Evolutionary conservation across 2,329 filamentous ascomycete species (phyloP).

Genomic region (Periglandula ipomoeae): DNA sequence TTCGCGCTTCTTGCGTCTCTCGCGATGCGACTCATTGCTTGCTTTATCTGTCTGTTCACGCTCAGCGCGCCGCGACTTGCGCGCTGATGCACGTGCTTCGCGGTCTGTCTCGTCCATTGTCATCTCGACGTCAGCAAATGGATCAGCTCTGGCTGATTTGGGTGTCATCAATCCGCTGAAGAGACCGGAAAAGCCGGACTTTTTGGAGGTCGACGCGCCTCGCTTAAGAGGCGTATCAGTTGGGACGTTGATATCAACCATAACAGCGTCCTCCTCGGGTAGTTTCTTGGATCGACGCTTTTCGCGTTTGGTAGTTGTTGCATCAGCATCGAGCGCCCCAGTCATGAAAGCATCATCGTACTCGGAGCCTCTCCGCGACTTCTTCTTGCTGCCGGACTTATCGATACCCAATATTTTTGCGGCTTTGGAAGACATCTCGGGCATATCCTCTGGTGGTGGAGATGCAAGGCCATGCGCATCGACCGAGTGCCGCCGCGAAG

Average conservation of each 20-base stretch:
- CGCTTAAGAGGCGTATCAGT: conserved; percentile 25
- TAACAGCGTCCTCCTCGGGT: conserved; percentile 31
- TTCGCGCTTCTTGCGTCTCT: conserved; percentile 45
- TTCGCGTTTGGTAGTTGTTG: conserved; percentile 19
- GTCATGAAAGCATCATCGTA: conserved; percentile 44
- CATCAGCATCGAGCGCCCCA: conserved; percentile 30
- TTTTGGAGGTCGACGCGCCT: conserved; percentile 33
- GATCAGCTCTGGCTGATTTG: conserved; percentile 35
- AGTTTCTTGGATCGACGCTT: conserved; percentile 24
- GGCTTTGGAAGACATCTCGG: conserved; percentile 63
- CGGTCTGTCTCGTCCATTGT: conserved; percentile 44
- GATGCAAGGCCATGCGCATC: conserved; percentile 59
- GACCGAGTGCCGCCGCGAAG: conserved; percentile 61
- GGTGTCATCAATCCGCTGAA: conserved; percentile 50
- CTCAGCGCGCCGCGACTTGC: conserved; percentile 49
- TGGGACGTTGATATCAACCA: conserved; percentile 25
- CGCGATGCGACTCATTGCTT: conserved; percentile 45
- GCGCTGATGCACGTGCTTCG: conserved; percentile 53
- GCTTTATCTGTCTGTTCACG: conserved; percentile 29
- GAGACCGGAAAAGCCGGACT: conserved; percentile 47
- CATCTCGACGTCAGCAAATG: conserved; percentile 38
- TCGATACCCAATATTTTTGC: conserved; percentile 63
- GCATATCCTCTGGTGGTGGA: conserved; percentile 61
- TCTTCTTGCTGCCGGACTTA: conserved; percentile 30
- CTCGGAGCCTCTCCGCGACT: conserved; percentile 35